Base-by-base conservation (phyloP, 1,284 basidiomycete species). In the Cerioporus squamosus region DNA sequence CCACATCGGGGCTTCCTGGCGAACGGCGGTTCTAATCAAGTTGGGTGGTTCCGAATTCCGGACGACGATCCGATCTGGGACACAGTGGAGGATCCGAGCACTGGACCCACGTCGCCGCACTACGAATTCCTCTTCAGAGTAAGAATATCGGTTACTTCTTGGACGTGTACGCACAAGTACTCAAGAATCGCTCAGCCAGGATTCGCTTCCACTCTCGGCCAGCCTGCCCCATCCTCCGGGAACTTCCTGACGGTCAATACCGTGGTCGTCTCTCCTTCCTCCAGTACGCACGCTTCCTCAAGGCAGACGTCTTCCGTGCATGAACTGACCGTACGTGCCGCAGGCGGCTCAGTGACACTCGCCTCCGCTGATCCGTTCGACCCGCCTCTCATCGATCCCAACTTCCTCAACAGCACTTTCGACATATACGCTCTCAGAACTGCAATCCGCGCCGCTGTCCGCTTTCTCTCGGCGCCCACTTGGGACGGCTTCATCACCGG, bases 231-330 rank as follows among this genome's bases (percentile, higher is more conserved):
- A 10, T 36, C 61, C 8, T 67, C 70, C 10, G 73, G 74, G 6
- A 64, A 70, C 44, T 76, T 67, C 59, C 60, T 75, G 38, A 68
- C 69, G 2, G 61, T 73, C 43, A 53, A 55, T 22, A 60, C 64
- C 5, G 66, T 66, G 22, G 57, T 77, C 15, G 66, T 76, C 10
- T 63, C 75, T 3, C 75, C 75, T 1, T 61, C 70, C 5, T 77
- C 76, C 38, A 72, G 76, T 77, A 61, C 57, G 74, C 70, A 7
- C 3, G 33, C 29, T 36, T 12, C 39, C 17, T 18, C 7, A 8
- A 29, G 12, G 1, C 6, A 12, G 5, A 10, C n/a, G 20, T 5
- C 20, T 15, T 53, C 44, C n/a, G 10, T 15, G 29, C 29, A 29
- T 10, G 5, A 5, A 29, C 10, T 29, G 29, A 24, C 26, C 17